Conservation (phyloP, 257 asterid genomes). For the Rhazya stricta region DNA sequence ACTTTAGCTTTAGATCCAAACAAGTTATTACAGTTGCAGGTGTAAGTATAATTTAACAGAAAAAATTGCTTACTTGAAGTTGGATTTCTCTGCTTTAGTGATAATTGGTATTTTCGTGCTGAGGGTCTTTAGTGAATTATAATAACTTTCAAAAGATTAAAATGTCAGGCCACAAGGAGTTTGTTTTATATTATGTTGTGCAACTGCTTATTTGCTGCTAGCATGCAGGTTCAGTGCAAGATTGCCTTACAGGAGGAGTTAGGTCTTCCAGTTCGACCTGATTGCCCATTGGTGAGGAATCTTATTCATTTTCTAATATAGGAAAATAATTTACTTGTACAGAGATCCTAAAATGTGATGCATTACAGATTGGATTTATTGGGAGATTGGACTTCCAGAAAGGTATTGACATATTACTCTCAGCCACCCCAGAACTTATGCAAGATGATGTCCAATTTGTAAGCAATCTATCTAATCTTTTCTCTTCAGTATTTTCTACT, state of each 20-base stretch:
- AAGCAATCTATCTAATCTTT: slow-evolving; percentile 16
- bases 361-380: slow-evolving; percentile 78
- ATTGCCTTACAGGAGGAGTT: slow-evolving; percentile 79
- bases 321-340: slow-evolving; percentile 9
- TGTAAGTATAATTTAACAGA: background rate
- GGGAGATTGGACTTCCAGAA: slow-evolving; percentile 96
- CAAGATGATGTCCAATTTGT: slow-evolving; percentile 85
- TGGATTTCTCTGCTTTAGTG: slow-evolving; percentile 3
- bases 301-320: background rate
- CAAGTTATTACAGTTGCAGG: background rate
- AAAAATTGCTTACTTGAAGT: background rate
- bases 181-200: background rate
- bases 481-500: background rate
- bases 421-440: slow-evolving; percentile 84
- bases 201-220: background rate
- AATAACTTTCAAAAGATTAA: background rate
- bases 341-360: slow-evolving; percentile 12
- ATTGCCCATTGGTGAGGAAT: slow-evolving; percentile 73
- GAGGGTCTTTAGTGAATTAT: background rate
- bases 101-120: background rate
- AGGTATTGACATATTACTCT: slow-evolving; percentile 86
- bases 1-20: slow-evolving; percentile 13
- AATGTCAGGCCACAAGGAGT: background rate
- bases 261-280: slow-evolving; percentile 79
- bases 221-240: slow-evolving; percentile 68